Evolutionary conservation across 2,329 filamentous ascomycete genomes (phyloP).

Genomic region (Xylariaceae sp.): DNA sequence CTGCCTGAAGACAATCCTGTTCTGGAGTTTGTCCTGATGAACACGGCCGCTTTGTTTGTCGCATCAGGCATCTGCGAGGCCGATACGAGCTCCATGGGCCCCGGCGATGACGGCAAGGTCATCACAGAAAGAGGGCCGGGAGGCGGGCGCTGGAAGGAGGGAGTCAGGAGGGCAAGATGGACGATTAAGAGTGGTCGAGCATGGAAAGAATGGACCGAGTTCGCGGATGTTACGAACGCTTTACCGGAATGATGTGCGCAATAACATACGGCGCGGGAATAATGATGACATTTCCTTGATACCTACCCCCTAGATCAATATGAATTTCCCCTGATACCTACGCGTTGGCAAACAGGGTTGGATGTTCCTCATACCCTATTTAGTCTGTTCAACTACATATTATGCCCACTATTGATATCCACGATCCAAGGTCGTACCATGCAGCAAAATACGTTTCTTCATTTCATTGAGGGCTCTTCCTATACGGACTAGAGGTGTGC

Average conservation of each 20-base stretch:
- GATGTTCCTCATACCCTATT: no score
- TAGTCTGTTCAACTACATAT: no score
- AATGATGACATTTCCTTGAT: no score
- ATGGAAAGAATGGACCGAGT: conserved; percentile 75
- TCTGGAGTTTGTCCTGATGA: conserved; percentile 89
- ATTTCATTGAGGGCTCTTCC: no score
- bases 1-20: conserved; percentile 75
- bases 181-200: conserved; percentile 82
- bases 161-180: conserved; percentile 80
- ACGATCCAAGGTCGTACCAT: no score
- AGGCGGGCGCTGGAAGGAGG: conserved; percentile 90
- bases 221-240: conserved; percentile 76
- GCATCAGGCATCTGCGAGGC: conserved; percentile 82
- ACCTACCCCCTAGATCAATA: no score
- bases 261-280: no score
- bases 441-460: no score
- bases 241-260: conserved; percentile 24
- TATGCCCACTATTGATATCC: no score
- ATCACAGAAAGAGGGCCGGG: conserved; percentile 79
- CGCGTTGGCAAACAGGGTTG: no score
- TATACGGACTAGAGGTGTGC: no score
- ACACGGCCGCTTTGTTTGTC: conserved; percentile 84
- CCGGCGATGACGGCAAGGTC: conserved; percentile 74
- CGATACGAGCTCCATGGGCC: conserved; percentile 73
- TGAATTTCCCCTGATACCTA: no score